A percentile compares a stretch with the other conserved stretches of the same genome.
These are phyloP conservation scores for Cyberlindnera xylosilytica DNA, from an alignment of 805 yeast genomes.

Conservation along the genomic window DNA sequence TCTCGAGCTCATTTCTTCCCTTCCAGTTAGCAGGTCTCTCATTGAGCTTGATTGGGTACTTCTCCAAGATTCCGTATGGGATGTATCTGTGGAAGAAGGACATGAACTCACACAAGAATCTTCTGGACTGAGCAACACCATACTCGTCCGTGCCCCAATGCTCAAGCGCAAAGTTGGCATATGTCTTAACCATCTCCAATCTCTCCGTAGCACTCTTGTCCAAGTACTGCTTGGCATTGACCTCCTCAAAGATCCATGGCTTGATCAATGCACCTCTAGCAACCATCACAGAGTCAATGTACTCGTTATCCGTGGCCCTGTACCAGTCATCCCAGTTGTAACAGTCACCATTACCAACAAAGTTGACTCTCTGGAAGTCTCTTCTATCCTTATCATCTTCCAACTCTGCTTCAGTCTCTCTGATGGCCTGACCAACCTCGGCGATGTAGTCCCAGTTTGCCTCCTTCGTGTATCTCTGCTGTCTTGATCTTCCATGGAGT, in stretches of 20 bases:
- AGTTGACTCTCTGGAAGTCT: conserved; percentile 65
- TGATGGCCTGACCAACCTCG: conserved; percentile 66
- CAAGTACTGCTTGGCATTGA: conserved; percentile 81
- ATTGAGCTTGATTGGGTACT: conserved; percentile 82
- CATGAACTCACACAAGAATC: conserved; percentile 90
- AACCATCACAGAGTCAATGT: conserved; percentile 92
- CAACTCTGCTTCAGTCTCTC: conserved; percentile 49
- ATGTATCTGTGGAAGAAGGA: conserved; percentile 92
- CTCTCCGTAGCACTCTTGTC: conserved; percentile 92
- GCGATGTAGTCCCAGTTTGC: conserved; percentile 93
- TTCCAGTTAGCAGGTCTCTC: conserved; percentile 93
- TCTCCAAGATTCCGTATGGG: conserved; percentile 90
- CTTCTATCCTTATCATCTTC: conserved; percentile 59
- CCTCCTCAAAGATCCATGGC: conserved; percentile 98
- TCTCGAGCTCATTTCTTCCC: conserved; percentile 92
- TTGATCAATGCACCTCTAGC: conserved; percentile 97
- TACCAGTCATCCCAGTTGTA: conserved; percentile 88
- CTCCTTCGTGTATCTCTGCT: conserved; percentile 85
- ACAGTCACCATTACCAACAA: conserved; percentile 94
- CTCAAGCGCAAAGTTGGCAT: conserved; percentile 77
- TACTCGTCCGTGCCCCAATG: conserved; percentile 99
- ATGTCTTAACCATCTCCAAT: conserved; percentile 66
- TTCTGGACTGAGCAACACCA: conserved; percentile 83
- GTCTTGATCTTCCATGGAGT: conserved; percentile 93
- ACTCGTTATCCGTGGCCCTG: conserved; percentile 56